Conservation (phyloP, 805 yeast genomes). For the Metschnikowia drakensbergensis region DNA sequence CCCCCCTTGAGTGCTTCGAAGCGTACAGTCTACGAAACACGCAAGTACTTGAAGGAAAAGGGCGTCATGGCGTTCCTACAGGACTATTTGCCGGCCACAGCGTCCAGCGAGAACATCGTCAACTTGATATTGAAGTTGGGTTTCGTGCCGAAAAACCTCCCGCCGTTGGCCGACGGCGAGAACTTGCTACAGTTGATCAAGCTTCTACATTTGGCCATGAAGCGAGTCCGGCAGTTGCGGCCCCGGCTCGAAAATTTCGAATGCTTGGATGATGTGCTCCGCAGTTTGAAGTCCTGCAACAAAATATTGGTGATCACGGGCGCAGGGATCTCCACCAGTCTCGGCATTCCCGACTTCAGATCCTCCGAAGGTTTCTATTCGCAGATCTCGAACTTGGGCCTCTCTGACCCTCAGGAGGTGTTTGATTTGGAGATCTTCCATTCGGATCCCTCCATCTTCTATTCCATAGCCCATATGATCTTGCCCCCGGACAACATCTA, state of each 20-base stretch:
- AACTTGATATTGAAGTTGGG: slow-evolving; percentile 62
- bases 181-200: slow-evolving; percentile 46
- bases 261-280: slow-evolving; percentile 56
- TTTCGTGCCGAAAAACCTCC: slow-evolving; percentile 38
- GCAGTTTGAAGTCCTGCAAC: slow-evolving; percentile 19
- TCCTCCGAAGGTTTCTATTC: slow-evolving; percentile 84
- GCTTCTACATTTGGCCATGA: slow-evolving; percentile 60
- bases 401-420: slow-evolving; percentile 87
- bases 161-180: slow-evolving; percentile 34
- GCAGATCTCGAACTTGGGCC: slow-evolving; percentile 59
- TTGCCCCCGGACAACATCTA: slow-evolving; percentile 65
- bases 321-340: slow-evolving; percentile 86
- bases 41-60: slow-evolving; percentile 49
- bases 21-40: slow-evolving; percentile 22
- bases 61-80: slow-evolving; percentile 63
- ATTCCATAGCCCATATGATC: slow-evolving; percentile 81
- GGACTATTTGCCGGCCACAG: slow-evolving; percentile 56
- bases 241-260: slow-evolving; percentile 50
- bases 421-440: slow-evolving; percentile 70
- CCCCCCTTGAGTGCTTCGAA: background rate
- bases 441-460: slow-evolving; percentile 75
- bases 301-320: slow-evolving; percentile 79
- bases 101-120: slow-evolving; percentile 55
- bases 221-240: slow-evolving; percentile 55
- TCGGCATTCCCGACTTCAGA: slow-evolving; percentile 91